Base-by-base conservation (phyloP, 1,284 basidiomycete genomes). In the Fistulinella staudtii region DNA sequence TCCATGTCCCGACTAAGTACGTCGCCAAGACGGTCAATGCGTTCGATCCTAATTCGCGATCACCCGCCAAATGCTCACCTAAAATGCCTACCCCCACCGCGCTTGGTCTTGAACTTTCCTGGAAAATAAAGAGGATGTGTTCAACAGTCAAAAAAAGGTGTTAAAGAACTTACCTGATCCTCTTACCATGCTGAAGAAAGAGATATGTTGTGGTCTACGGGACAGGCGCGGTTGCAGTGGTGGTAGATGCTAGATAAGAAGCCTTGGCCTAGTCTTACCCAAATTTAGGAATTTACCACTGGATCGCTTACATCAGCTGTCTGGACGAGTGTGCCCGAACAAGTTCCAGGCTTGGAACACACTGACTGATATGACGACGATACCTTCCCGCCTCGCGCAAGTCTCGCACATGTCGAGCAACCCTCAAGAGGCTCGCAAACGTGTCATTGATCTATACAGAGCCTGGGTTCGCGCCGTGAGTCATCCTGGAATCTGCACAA, bases 391-490 rank as follows among this genome's bases (percentile, higher is more conserved):
- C 7, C 11, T 30, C 28, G 28, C 28, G 7, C 28, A 30, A n/a
- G 28, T 30, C 28, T 30, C 28, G 11, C 28, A 14, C 28, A 13
- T 30, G 10, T 30, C 28, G 14, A 30, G 28, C 28, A 30, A 13
- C 31, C 71, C 82, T 21, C 68, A 72, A n/a, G 83, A 93, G 46
- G 85, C 91, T 5, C 80, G 86, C 34, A 68, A 69, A 36, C 78
- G 89, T 29, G 81, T 82, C 24, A 71, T 93, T 29, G 74, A 87
- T 41, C 78, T 97, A 17, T 99, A 98, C 74, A 76, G 94, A 48
- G 83, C 85, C 62, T 98, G 93, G 90, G 89, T 94, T 67, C 85
- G 94, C 54, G 77, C 84, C 40, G 93, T 93, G 58, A 61, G 89
- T 63, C 30, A 42, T 29, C 43, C 27, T 31, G 5, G 21, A 29